Evolutionary conservation across 2,329 filamentous ascomycete genomes (phyloP), one percentile per base, ranked within the genome.

Genomic region (Passalora sequoiae): DNA sequence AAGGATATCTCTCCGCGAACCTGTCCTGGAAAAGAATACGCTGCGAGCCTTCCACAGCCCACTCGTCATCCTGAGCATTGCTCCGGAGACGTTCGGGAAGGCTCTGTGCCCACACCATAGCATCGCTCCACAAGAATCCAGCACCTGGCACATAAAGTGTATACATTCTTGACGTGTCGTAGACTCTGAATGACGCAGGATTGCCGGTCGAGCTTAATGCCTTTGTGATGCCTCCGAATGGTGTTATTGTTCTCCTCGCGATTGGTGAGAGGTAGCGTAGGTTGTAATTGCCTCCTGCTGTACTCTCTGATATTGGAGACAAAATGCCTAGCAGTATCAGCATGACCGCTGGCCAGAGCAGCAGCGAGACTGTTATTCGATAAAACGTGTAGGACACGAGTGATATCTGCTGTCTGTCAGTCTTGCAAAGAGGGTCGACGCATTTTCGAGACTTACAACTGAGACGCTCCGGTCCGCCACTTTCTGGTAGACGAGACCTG

Each of bases 91-190:
- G n/a, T n/a, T n/a, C n/a, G n/a, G n/a, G n/a, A n/a, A n/a, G n/a
- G 24, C 19, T 22, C 13, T 30, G 25, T 19, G 24, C 17, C 38
- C 38, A 40, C 6, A 31, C 15, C 38, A 40, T 22, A 12, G 17
- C 10, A 17, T 40, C 38, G 24, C 25, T 30, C 38, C 38, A 40
- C 5, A 40, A 19, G 15, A 40, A 40, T n/a, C 38, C 38, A 6
- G 38, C 38, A 17, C 25, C 25, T 22, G 38, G 27, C 3, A 40
- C n/a, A 21, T 40, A 40, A 12, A 40, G 24, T 12, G 25, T 40
- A 19, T 40, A 40, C 33, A 37, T 37, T n/a, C 24, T 20, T 10
- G 8, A 21, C 33, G 33, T 21, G n/a, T 37, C 33, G 17, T 10
- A n/a, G 3, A 37, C 19, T 37, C 33, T 20, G 3, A 20, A 37